Base-by-base conservation (phyloP, 2,329 filamentous ascomycete species). In the Paradendryphiella salina region DNA sequence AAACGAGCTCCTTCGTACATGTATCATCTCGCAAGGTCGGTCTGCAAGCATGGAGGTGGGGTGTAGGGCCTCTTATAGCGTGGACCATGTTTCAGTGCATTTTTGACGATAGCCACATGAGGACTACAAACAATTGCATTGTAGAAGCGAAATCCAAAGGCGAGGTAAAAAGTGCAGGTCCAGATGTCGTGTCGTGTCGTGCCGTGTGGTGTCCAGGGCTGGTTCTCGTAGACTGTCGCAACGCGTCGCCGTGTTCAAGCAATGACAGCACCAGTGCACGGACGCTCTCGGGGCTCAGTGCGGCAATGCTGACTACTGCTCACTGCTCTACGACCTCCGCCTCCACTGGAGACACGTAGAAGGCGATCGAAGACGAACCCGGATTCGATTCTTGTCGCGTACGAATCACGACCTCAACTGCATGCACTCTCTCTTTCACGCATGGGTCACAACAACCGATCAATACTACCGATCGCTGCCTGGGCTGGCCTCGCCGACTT, bases 221-320 rank as follows among this genome's bases (percentile, higher is more conserved):
- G 8, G 23, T 26, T 26, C 23, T 9, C 23, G 7, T 26, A 10
- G 3, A 26, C 5, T 10, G 23, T 26, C 23, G 23, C 9, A 14
- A 26, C 46, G 46, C 46, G 46, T 33, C 23, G 32, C 21, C 14
- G 9, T 31, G 21, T 28, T 23, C 8, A 14, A 21, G 29, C 15
- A 28, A 47, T 51, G 48, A 51, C 48, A 42, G 48, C 36, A 51
- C 31, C 46, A 28, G 36, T 21, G 48, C 48, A 51, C 48, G 48
- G 48, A 51, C 48, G 8, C 26, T 34, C 23, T 36, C 41, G 32
- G 46, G 42, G 51, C 40, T 46, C 23, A 39, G 9, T 32, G 51
- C 51, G 42, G 47, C 51, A 33, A 46, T 46, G 51, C 47, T 50
- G 42, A 51, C 47, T 35, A 46, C 42, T 41, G 36, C 28, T 45